A percentile compares a stretch with the other conserved stretches of the same genome.
Conservation (phyloP, 257 asterid genomes). For the Solanum piurae region DNA sequence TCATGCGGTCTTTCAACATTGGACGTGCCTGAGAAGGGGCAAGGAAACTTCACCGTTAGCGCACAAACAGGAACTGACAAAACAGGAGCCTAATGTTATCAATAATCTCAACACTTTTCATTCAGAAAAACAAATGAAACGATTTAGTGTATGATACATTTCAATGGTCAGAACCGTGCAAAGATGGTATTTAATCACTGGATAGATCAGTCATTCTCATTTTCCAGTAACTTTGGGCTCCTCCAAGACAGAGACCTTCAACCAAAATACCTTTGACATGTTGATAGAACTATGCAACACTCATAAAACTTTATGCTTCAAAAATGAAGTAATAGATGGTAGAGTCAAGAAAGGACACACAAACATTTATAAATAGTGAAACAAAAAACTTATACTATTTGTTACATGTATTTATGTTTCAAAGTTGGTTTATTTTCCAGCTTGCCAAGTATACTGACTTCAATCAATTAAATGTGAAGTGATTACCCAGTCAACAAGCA, state of each 20-base stretch:
- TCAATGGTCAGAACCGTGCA: background rate
- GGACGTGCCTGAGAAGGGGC: slow-evolving; percentile 24
- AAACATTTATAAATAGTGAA: background rate
- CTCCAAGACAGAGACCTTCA: background rate
- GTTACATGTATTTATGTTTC: background rate
- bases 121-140: background rate
- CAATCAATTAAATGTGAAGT: background rate
- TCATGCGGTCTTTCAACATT: slow-evolving; percentile 17
- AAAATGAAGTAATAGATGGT: background rate
- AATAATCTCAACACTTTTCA: background rate
- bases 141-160: background rate
- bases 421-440: background rate
- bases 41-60: background rate
- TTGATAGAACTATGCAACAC: background rate
- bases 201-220: background rate
- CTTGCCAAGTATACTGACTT: background rate
- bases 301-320: background rate
- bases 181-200: background rate
- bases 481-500: slow-evolving; percentile 30
- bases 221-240: background rate
- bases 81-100: background rate
- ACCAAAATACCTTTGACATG: background rate
- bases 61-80: background rate
- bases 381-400: background rate
- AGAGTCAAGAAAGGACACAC: background rate